Evolutionary conservation across 1,284 basidiomycete genomes (phyloP).

Genomic region (Cutaneotrichosporon daszewskae): DNA sequence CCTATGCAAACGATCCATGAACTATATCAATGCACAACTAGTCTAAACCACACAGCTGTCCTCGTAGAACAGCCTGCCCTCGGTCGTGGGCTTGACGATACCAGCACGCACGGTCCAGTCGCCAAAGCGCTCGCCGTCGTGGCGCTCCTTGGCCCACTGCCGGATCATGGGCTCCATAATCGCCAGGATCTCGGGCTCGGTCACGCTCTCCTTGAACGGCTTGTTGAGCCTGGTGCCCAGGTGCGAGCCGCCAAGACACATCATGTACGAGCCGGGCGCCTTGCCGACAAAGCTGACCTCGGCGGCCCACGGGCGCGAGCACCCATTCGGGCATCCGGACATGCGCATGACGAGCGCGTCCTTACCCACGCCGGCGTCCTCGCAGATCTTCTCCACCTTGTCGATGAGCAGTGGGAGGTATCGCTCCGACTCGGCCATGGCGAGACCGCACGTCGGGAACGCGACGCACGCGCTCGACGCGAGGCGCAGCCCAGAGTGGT

Average conservation of each 20-base stretch:
- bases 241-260: conserved; percentile 95
- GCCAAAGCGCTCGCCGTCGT: conserved; percentile 88
- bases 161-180: conserved; percentile 91
- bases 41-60: no score
- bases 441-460: conserved; percentile 93
- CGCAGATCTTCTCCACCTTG: conserved; percentile 92
- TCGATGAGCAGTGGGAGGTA: conserved; percentile 91
- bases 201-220: conserved; percentile 68
- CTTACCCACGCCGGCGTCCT: conserved; percentile 84
- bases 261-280: conserved; percentile 85
- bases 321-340: conserved; percentile 91
- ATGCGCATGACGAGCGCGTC: conserved; percentile 97
- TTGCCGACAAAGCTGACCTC: conserved; percentile 97
- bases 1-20: no score
- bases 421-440: conserved; percentile 93
- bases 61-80: conserved; percentile 77
- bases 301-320: conserved; percentile 90
- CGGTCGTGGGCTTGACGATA: conserved; percentile 71
- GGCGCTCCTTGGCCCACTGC: conserved; percentile 79
- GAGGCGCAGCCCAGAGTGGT: conserved; percentile 72
- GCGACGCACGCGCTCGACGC: conserved; percentile 92
- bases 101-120: conserved; percentile 89
- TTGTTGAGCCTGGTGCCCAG: conserved; percentile 90
- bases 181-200: conserved; percentile 87
- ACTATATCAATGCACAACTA: no score